Conservation (phyloP, 495 filamentous ascomycete species). For the Penicillium ochrochloron region DNA sequence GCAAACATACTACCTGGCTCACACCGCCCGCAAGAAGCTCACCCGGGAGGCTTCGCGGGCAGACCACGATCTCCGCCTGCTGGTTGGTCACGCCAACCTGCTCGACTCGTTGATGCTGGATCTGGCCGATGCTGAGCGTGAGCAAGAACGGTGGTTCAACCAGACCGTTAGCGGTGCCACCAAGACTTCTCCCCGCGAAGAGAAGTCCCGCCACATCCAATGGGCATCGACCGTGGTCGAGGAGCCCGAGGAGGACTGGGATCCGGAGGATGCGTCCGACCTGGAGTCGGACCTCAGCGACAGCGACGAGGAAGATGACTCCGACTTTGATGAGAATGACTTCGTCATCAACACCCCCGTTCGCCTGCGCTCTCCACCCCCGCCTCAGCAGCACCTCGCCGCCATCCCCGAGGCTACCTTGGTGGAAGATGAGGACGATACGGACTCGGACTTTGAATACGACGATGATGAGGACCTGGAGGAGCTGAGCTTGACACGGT, state of each 20-base stretch:
- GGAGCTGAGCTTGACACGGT: constrained; percentile 71
- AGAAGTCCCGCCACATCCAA: constrained; percentile 75
- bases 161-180: constrained; percentile 80
- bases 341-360: constrained; percentile 44
- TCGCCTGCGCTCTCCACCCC: constrained; percentile 46
- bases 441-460: constrained; percentile 59
- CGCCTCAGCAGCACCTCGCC: constrained; percentile 27
- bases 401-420: constrained; percentile 45
- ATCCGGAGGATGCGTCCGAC: constrained; percentile 63
- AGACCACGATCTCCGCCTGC: constrained; percentile 91
- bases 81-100: constrained; percentile 97
- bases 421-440: constrained; percentile 54
- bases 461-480: constrained; percentile 69
- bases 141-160: constrained; percentile 99
- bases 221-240: constrained; percentile 83
- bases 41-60: constrained; percentile 82
- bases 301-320: constrained; percentile 65
- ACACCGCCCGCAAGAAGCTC: constrained; percentile 95
- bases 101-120: constrained; percentile 96
- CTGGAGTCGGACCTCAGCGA: constrained; percentile 60
- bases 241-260: constrained; percentile 73
- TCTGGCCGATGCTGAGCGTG: constrained; percentile 89
- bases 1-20: constrained; percentile 96
- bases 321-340: constrained; percentile 54
- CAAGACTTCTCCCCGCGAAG: constrained; percentile 50